Conservation (phyloP, 257 asterid genomes). For the Parsonsia alboflavescens region DNA sequence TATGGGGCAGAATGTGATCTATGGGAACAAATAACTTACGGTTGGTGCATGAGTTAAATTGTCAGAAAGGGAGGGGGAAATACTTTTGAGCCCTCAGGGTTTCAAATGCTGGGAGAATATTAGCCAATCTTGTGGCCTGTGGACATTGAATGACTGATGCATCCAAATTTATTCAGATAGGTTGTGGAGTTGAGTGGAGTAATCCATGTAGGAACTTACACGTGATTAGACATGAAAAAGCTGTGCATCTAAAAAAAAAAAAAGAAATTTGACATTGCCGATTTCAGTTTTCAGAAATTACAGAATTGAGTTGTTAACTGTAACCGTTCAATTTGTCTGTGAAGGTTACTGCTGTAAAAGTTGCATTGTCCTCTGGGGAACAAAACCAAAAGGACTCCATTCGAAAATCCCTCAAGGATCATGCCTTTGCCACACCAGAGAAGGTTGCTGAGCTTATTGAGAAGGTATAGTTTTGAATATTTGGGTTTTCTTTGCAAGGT, state of each 20-base stretch:
- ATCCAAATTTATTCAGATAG: not conserved
- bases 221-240: too few relatives aligned
- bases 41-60: not conserved
- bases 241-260: too few relatives aligned
- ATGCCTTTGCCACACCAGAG: slow-evolving; percentile 93
- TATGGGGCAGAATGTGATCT: not conserved
- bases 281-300: not conserved
- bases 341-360: slow-evolving; percentile 95
- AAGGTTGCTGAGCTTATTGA: slow-evolving; percentile 81
- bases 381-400: slow-evolving; percentile 62
- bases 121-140: not conserved
- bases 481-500: not conserved
- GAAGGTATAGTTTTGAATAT: slow-evolving; percentile 49
- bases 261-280: not conserved
- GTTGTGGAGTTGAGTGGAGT: not conserved
- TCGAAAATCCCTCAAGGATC: slow-evolving; percentile 79
- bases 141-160: not conserved
- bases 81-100: not conserved
- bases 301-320: not conserved
- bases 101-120: not conserved
- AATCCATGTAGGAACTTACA: not conserved
- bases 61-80: not conserved
- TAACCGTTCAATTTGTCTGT: slow-evolving; percentile 11
- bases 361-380: slow-evolving; percentile 61
- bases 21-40: not conserved